These are phyloP conservation scores for Racocetra persica DNA, from an alignment of 371 early-diverging fungal genomes.

Conservation along the genomic window DNA sequence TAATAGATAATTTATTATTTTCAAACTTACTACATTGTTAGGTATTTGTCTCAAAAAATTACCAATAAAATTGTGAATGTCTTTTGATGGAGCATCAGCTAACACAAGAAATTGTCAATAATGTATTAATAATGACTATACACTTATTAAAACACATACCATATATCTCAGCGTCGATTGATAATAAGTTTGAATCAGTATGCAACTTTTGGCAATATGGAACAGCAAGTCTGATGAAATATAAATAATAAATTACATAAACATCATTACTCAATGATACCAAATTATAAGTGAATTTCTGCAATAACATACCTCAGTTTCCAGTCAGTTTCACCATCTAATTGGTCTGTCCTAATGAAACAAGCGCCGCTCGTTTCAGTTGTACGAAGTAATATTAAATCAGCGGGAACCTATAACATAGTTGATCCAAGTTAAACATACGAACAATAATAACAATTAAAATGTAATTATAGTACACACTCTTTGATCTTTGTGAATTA, in stretches of 20 bases:
- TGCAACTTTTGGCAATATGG: conserved; percentile 79
- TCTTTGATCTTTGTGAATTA: conserved; percentile 92
- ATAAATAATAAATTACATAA: neutral
- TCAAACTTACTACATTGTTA: conserved; percentile 53
- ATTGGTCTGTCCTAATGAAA: conserved; percentile 99
- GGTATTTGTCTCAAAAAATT: conserved; percentile 68
- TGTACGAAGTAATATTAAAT: conserved; percentile 90
- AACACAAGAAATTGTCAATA: conserved; percentile 1
- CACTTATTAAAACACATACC: conserved; percentile 53
- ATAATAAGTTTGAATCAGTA: conserved; percentile 64
- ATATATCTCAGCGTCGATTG: conserved; percentile 75
- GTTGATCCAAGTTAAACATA: neutral
- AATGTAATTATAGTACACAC: conserved; percentile 47
- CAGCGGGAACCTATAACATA: conserved; percentile 78
- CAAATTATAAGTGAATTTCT: neutral
- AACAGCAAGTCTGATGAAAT: conserved; percentile 70
- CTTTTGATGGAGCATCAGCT: conserved; percentile 96
- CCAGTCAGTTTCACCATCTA: conserved; percentile 99
- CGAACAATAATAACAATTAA: neutral
- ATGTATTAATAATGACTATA: neutral
- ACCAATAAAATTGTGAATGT: conserved; percentile 96
- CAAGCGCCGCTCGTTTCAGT: conserved; percentile 88
- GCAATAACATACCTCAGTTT: conserved; percentile 71
- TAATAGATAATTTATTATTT: neutral
- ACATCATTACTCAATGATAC: neutral